phyloP scores from a whole-genome alignment of 148 eudicot genomes.

The Rheum nobile region DNA sequence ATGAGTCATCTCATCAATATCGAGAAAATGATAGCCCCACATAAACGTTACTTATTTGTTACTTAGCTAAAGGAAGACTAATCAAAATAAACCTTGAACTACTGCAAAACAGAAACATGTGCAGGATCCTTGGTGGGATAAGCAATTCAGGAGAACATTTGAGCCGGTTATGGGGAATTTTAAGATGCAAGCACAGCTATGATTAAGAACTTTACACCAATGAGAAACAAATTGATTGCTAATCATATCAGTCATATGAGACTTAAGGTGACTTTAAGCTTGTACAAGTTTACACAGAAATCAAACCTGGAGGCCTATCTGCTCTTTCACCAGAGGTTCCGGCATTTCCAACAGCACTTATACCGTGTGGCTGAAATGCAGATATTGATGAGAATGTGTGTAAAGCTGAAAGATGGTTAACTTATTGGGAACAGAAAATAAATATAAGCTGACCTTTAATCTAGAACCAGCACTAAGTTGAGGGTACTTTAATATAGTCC shows the following conservation, averaged over 20 bases:
- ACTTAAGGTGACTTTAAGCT: not conserved
- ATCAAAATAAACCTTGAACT: too few relatives aligned
- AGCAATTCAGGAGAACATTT: too few relatives aligned
- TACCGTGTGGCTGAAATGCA: slow-evolving; percentile 21
- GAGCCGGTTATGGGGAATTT: too few relatives aligned
- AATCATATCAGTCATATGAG: not conserved
- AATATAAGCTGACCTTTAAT: slow-evolving; percentile 18
- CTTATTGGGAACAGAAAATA: not conserved
- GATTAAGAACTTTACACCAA: too few relatives aligned
- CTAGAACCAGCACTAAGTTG: slow-evolving; percentile 25
- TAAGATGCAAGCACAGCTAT: too few relatives aligned
- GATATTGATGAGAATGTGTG: not conserved
- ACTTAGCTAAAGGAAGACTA: not conserved
- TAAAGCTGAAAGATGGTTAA: not conserved
- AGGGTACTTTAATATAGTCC: slow-evolving; percentile 58
- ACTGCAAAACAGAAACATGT: too few relatives aligned
- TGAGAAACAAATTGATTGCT: not conserved
- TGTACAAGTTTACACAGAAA: not conserved
- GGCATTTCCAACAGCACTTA: slow-evolving; percentile 16
- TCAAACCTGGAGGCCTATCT: slow-evolving; percentile 19
- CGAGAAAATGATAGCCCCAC: not conserved
- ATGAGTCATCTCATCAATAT: not conserved
- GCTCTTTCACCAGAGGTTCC: slow-evolving; percentile 20
- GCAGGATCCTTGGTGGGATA: too few relatives aligned
- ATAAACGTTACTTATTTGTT: not conserved